Percentiles rank a stretch among this genome's conserved stretches.
Evolutionary conservation across 129 eudicot genomes (phyloP).

Genomic region (Centrapalus pauciflorus): DNA sequence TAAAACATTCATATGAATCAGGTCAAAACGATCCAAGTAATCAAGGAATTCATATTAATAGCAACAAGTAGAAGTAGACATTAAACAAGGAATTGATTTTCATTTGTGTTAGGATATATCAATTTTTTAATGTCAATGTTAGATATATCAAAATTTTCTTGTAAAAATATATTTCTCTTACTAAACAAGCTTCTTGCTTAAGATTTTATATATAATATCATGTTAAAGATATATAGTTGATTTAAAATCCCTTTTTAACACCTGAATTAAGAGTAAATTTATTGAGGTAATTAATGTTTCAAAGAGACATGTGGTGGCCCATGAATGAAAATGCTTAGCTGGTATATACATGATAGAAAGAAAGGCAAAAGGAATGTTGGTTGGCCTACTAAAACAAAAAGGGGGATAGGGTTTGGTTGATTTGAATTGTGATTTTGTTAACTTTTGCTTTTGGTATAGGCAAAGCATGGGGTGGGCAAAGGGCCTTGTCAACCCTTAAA

Average conservation of each 20-base stretch:
- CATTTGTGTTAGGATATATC: too few relatives aligned
- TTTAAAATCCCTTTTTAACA: not conserved
- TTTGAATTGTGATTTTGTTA: slow-evolving; percentile 20
- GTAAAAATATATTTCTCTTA: too few relatives aligned
- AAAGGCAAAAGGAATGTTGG: slow-evolving; percentile 29
- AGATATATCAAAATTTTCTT: too few relatives aligned
- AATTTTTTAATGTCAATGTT: too few relatives aligned
- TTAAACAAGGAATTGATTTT: too few relatives aligned
- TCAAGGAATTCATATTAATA: too few relatives aligned
- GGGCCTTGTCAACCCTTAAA: slow-evolving; percentile 30
- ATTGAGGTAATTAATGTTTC: too few relatives aligned
- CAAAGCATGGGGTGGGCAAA: slow-evolving; percentile 22
- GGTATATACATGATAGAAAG: slow-evolving; percentile 20
- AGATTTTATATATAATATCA: too few relatives aligned
- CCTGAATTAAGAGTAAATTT: not conserved
- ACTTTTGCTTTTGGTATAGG: slow-evolving; percentile 34
- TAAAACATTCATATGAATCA: too few relatives aligned
- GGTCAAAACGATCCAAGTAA: too few relatives aligned
- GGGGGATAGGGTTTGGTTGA: not conserved
- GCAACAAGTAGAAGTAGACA: too few relatives aligned
- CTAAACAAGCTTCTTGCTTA: too few relatives aligned
- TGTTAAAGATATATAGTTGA: not conserved
- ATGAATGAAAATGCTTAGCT: slow-evolving; percentile 15
- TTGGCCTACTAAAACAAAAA: slow-evolving; percentile 28
- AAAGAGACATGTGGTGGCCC: slow-evolving; percentile 10